Base-by-base conservation (phyloP, 2,329 filamentous ascomycete species). In the Mycocentrospora acerina region DNA sequence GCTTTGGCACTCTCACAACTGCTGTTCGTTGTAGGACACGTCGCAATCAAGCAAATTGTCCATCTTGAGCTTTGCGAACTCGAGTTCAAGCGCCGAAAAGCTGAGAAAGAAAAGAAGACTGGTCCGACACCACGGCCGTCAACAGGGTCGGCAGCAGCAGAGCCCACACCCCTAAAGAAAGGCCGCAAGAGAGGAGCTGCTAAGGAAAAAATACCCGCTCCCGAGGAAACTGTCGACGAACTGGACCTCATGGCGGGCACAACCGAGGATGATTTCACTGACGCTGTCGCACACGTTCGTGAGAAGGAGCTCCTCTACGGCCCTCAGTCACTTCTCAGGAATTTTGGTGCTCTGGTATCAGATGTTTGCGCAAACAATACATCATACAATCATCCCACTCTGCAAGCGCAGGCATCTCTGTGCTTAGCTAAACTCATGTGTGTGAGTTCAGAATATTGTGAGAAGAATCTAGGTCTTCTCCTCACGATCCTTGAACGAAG, bases 391-490 rank as follows among this genome's bases (percentile, higher is more conserved):
- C 90, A 96, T 69, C 84, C 86, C 48, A 89, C 88, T 40, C 80
- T 98, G 9, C 93, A 98, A 69, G 89, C 90, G 15, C 88, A 94
- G 27, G 90, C 93, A 9, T 95, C 93, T 1, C 75, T 98, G 7
- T 98, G 93, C 63, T 79, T 98, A 60, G 91, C 91, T 4, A 98
- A 98, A 74, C 81, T 98, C 44, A 98, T 98, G 94, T 98, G 94
- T 61, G 90, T 98, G 28, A 95, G 88, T 55, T 85, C 88, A 4
- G 90, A 97, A 68, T 98, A 96, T 72, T 98, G 93, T 70, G 93
- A 97, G 69, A 80, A 81, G 27, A 94, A 98, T 60, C 78, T 98
- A 10, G 87, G 88, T 5, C 83, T 98, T 3, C 83, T 98, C 43
- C 95, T 98, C 69, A 97, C 91, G 12, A 97, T 98, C 58, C 90